Percentiles rank a stretch among this genome's conserved stretches.
phyloP scores from a whole-genome alignment of 495 filamentous ascomycete genomes.

The Penicillium odoratum region DNA sequence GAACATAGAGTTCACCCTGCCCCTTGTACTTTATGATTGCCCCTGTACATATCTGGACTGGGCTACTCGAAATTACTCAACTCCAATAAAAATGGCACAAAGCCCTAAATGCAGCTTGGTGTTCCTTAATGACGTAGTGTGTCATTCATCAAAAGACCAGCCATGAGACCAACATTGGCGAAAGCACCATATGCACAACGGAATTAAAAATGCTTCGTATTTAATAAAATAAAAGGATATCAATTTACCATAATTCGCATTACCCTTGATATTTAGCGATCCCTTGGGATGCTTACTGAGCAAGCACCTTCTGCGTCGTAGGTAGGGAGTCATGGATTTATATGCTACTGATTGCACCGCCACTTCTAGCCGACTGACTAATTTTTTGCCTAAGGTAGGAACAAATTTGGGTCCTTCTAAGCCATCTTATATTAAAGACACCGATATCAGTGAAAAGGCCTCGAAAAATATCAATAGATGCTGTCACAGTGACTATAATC shows the following conservation, averaged over 20 bases:
- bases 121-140: not conserved
- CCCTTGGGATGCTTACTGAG: not conserved
- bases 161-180: conserved; percentile 3
- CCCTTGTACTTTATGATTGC: too few species aligned
- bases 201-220: not conserved
- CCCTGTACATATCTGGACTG: not conserved
- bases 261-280: not conserved
- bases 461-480: too few species aligned
- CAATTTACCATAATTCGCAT: not conserved
- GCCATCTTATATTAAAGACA: too few species aligned
- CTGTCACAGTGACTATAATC: too few species aligned
- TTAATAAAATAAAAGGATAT: not conserved
- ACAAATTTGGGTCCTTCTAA: too few species aligned
- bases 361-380: too few species aligned
- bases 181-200: conserved; percentile 5
- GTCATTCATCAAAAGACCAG: not conserved
- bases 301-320: not conserved
- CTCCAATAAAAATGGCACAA: not conserved
- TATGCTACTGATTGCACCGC: too few species aligned
- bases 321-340: not conserved
- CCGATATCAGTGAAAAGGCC: too few species aligned
- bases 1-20: not conserved
- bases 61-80: not conserved
- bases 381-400: too few species aligned
- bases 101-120: not conserved